These are phyloP conservation scores for Mucor indicus DNA, from an alignment of 371 early-diverging fungal genomes.

Conservation along the genomic window DNA sequence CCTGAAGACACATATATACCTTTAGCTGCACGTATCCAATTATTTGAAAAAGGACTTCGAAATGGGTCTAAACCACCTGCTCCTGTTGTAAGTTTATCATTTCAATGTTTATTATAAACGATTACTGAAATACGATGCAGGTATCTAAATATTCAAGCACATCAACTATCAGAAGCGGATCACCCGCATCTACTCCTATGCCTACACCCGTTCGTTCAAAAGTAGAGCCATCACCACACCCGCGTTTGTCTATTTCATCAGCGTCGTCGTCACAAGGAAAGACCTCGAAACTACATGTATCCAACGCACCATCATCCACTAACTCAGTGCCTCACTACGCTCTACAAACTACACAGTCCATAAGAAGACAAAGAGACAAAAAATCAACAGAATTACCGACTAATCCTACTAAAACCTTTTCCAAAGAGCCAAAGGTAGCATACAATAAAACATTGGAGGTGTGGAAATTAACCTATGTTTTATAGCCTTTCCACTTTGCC, in stretches of 20 bases:
- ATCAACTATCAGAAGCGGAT: background rate
- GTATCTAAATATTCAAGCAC: background rate
- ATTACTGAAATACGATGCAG: background rate
- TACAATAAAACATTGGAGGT: too few relatives aligned
- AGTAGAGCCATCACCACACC: too few relatives aligned
- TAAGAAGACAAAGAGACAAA: too few relatives aligned
- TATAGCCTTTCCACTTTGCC: conserved; percentile 14
- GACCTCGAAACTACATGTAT: too few relatives aligned
- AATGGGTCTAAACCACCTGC: conserved; percentile 12
- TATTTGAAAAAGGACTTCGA: conserved; percentile 23
- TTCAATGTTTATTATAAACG: too few relatives aligned
- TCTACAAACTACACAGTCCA: background rate
- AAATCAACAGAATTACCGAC: too few relatives aligned
- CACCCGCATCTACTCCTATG: background rate
- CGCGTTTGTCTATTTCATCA: too few relatives aligned
- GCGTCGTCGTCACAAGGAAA: too few relatives aligned
- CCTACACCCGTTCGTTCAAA: too few relatives aligned
- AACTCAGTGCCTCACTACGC: background rate
- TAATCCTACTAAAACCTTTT: too few relatives aligned
- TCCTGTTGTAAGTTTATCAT: conserved; percentile 5
- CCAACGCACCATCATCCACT: background rate
- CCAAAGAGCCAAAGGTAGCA: too few relatives aligned
- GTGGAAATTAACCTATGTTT: background rate
- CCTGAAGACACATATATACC: conserved; percentile 18
- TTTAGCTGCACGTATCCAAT: conserved; percentile 21